These are phyloP conservation scores for Boletus huronensis DNA, from an alignment of 768 basidiomycete genomes.

Conservation along the genomic window DNA sequence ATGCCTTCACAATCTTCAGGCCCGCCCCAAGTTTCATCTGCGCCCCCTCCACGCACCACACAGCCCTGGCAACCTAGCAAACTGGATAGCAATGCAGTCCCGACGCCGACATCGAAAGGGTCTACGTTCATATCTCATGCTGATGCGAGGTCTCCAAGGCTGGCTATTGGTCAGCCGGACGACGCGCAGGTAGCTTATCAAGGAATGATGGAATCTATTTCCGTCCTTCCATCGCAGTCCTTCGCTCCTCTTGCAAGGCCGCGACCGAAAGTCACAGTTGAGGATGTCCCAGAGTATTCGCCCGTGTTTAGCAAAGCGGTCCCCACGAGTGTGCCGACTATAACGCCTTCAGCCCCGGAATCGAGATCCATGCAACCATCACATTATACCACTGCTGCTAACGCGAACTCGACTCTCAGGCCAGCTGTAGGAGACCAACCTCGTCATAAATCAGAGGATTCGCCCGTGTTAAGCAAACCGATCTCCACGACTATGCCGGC, in stretches of 20 bases:
- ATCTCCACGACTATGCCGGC: background rate
- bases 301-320: slow-evolving; percentile 12
- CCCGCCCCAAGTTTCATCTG: background rate
- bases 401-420: slow-evolving; percentile 3
- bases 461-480: slow-evolving; percentile 11
- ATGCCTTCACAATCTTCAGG: slow-evolving; percentile 6
- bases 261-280: slow-evolving; percentile 29
- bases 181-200: slow-evolving; percentile 8
- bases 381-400: slow-evolving; percentile 1
- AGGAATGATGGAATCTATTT: slow-evolving; percentile 7
- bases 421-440: slow-evolving; percentile 7
- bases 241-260: slow-evolving; percentile 3
- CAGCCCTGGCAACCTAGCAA: slow-evolving; percentile 8
- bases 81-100: background rate
- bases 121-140: background rate
- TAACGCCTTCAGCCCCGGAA: slow-evolving; percentile 1
- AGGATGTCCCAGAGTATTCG: slow-evolving; percentile 27
- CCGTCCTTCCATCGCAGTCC: slow-evolving; percentile 9
- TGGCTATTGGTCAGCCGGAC: slow-evolving; percentile 3
- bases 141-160: slow-evolving; percentile 8
- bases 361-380: slow-evolving; percentile 10
- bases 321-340: background rate
- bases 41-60: background rate
- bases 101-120: background rate
- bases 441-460: slow-evolving; percentile 2